Evolutionary conservation across 306 rosid species (phyloP).

Genomic region (Begonia peltatifolia): DNA sequence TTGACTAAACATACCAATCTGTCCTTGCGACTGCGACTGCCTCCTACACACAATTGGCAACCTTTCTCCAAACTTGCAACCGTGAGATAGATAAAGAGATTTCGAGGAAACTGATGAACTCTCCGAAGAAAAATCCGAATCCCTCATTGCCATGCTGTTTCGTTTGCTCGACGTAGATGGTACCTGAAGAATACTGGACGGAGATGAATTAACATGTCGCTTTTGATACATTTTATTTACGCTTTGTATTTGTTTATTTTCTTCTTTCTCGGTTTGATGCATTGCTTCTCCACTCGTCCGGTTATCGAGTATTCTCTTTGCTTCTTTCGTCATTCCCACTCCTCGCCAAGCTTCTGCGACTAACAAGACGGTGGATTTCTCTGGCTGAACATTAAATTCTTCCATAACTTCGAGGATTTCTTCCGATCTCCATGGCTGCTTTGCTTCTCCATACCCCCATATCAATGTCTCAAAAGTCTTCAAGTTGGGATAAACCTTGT

Average conservation of each 20-base stretch:
- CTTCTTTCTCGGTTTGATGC: constrained; percentile 12
- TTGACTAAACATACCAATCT: constrained; percentile 33
- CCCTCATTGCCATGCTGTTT: constrained; percentile 26
- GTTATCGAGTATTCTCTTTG: constrained; percentile 25
- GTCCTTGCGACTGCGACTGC: constrained; percentile 32
- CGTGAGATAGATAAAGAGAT: constrained; percentile 22
- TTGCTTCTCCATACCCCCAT: constrained; percentile 51
- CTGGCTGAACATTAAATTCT: constrained; percentile 33
- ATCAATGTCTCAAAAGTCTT: constrained; percentile 65
- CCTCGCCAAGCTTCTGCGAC: constrained; percentile 57
- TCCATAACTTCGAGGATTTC: constrained; percentile 48
- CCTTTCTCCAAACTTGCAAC: constrained; percentile 40
- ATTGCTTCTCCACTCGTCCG: constrained; percentile 14
- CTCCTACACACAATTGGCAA: constrained; percentile 34
- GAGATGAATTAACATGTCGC: constrained; percentile 20
- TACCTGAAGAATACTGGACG: constrained; percentile 25
- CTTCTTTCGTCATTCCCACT: constrained; percentile 41
- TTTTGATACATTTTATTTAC: constrained; percentile 22
- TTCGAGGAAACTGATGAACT: constrained; percentile 23
- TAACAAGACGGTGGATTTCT: constrained; percentile 36
- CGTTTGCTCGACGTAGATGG: constrained; percentile 31
- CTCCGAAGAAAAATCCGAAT: constrained; percentile 24
- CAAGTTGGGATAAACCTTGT: constrained; percentile 43
- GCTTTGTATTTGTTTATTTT: constrained; percentile 15
- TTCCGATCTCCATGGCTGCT: constrained; percentile 59